These are phyloP conservation scores for Jimgerdemannia lactiflua DNA, from an alignment of 192 early-diverging fungal species.

Conservation along the genomic window DNA sequence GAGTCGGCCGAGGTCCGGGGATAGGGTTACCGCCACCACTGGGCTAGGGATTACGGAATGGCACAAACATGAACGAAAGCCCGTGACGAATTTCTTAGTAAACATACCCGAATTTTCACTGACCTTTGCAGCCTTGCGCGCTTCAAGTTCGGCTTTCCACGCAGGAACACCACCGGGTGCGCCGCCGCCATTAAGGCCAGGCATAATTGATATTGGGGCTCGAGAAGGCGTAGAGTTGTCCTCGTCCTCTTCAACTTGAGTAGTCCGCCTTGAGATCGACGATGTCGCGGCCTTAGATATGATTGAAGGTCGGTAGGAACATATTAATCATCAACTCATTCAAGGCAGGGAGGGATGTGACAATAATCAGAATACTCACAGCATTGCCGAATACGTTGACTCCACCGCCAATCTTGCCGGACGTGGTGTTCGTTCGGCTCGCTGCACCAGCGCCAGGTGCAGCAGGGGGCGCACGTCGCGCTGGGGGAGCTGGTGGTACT, in stretches of 20 bases:
- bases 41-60: not conserved
- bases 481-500: constrained; percentile 35
- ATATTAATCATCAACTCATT: no score
- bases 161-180: constrained; percentile 38
- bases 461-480: constrained; percentile 30
- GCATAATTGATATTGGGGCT: constrained; percentile 21
- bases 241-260: not conserved
- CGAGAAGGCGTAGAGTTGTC: not conserved
- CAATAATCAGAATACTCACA: not conserved
- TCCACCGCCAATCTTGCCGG: not conserved
- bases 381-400: not conserved
- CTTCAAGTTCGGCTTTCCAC: constrained; percentile 57
- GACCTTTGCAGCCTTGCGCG: constrained; percentile 45
- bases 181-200: constrained; percentile 14
- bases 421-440: not conserved
- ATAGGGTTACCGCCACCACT: not conserved
- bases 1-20: not conserved
- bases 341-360: no score
- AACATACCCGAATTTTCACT: not conserved
- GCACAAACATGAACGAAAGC: not conserved
- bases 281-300: constrained; percentile 7
- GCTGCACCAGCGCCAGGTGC: constrained; percentile 17
- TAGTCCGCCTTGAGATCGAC: not conserved
- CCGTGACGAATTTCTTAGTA: not conserved
- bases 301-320: not conserved